These are phyloP conservation scores for Claviceps citrina DNA, from an alignment of 2,329 filamentous ascomycete genomes.

Conservation along the genomic window DNA sequence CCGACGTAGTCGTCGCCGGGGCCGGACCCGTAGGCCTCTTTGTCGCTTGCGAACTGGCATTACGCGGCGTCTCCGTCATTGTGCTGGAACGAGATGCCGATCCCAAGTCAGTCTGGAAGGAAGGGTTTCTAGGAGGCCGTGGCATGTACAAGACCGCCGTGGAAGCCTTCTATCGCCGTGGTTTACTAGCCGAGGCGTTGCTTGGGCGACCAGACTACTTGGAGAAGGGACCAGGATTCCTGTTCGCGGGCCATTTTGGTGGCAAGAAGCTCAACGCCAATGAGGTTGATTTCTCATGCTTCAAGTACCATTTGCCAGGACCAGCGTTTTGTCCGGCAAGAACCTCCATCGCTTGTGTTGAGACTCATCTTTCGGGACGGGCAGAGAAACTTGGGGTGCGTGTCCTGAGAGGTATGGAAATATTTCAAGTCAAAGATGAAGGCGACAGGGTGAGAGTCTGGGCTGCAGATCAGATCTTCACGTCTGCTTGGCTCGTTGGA, in stretches of 20 bases:
- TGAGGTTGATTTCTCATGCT: slow-evolving; percentile 15
- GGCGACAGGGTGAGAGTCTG: neutral
- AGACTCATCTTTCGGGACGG: neutral
- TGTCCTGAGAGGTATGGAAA: neutral
- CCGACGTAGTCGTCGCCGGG: slow-evolving; percentile 21
- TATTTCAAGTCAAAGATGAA: neutral
- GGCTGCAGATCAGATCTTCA: slow-evolving; percentile 8
- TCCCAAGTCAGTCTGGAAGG: slow-evolving; percentile 14
- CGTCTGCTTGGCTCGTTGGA: slow-evolving; percentile 23
- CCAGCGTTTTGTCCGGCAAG: neutral
- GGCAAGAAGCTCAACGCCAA: slow-evolving; percentile 15
- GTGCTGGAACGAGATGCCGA: slow-evolving; percentile 18
- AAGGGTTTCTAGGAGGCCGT: slow-evolving; percentile 13
- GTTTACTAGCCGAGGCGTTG: slow-evolving; percentile 17
- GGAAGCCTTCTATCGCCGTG: slow-evolving; percentile 23
- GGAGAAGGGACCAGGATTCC: slow-evolving; percentile 10
- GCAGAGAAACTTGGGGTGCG: neutral
- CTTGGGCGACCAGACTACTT: slow-evolving; percentile 6
- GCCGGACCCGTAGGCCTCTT: slow-evolving; percentile 22
- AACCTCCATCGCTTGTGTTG: neutral
- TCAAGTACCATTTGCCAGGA: slow-evolving; percentile 15
- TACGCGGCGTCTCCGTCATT: slow-evolving; percentile 18
- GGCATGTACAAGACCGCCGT: slow-evolving; percentile 11
- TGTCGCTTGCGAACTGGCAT: slow-evolving; percentile 21
- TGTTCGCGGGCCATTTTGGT: slow-evolving; percentile 20